A percentile compares a stretch with the other conserved stretches of the same genome.
Evolutionary conservation across 148 eudicot species (phyloP).

Genomic region (Spergularia marina): DNA sequence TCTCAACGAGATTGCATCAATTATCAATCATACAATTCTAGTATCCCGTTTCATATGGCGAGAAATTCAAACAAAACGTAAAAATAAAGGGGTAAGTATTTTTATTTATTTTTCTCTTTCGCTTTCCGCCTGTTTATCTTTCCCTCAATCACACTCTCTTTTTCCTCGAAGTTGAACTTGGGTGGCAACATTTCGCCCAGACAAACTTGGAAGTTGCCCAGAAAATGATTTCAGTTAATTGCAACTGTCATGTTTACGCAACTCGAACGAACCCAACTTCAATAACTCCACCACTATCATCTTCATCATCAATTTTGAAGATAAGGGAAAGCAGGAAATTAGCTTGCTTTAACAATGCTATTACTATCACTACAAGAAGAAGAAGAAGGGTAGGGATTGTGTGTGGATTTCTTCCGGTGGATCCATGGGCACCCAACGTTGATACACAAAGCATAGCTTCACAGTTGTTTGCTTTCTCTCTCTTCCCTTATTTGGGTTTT

Average conservation of each 20-base stretch:
- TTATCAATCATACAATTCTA: too few species aligned
- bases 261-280: slow-evolving; percentile 19
- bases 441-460: slow-evolving; percentile 94
- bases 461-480: slow-evolving; percentile 87
- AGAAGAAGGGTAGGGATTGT: slow-evolving; percentile 34
- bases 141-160: too few species aligned
- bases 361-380: slow-evolving; percentile 3
- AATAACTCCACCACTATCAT: slow-evolving; percentile 3
- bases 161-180: not conserved
- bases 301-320: slow-evolving; percentile 25
- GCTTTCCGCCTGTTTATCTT: too few species aligned
- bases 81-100: too few species aligned
- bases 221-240: slow-evolving; percentile 23
- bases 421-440: slow-evolving; percentile 93
- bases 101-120: too few species aligned
- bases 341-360: not conserved
- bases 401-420: slow-evolving; percentile 60
- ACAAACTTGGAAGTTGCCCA: not conserved
- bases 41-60: too few species aligned
- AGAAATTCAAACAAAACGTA: too few species aligned
- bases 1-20: too few species aligned
- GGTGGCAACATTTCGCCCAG: not conserved
- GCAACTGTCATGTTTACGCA: slow-evolving; percentile 12
- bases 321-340: slow-evolving; percentile 16
- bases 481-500: slow-evolving; percentile 92